Percentiles rank a stretch among this genome's conserved stretches.
phyloP scores from a whole-genome alignment of 495 filamentous ascomycete species.

The Lineolata rhizophorae region DNA sequence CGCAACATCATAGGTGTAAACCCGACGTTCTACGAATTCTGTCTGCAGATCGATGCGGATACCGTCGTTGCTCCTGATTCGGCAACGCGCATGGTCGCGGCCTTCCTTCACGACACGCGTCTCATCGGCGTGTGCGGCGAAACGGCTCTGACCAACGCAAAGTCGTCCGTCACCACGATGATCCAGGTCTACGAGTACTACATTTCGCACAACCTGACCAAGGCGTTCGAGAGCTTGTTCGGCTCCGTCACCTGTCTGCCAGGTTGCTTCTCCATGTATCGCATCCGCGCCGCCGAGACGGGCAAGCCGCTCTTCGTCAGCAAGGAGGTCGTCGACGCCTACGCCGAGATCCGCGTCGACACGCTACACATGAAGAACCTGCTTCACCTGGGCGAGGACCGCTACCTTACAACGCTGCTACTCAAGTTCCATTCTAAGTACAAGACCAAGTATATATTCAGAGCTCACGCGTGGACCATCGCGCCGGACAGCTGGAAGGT shows the following conservation, averaged over 20 bases:
- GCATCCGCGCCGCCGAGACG: constrained; percentile 77
- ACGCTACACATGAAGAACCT: constrained; percentile 99
- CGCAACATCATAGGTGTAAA: constrained; percentile 98
- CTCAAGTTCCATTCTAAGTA: constrained; percentile 80
- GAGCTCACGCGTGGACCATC: constrained; percentile 84
- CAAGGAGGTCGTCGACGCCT: constrained; percentile 65
- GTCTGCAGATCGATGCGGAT: constrained; percentile 93
- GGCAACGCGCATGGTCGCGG: constrained; percentile 74
- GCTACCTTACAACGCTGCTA: constrained; percentile 86
- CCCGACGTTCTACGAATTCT: constrained; percentile 93
- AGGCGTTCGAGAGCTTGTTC: constrained; percentile 97
- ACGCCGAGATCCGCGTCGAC: constrained; percentile 83
- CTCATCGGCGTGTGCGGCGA: constrained; percentile 89
- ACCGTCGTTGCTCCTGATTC: constrained; percentile 84
- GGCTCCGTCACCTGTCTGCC: constrained; percentile 94
- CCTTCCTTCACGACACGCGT: constrained; percentile 78
- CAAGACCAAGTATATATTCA: constrained; percentile 94
- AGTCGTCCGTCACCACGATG: constrained; percentile 86
- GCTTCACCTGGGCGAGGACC: constrained; percentile 84
- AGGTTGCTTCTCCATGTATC: constrained; percentile 97
- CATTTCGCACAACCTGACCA: constrained; percentile 93
- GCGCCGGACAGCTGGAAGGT: constrained; percentile 84
- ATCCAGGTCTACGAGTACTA: constrained; percentile 99
- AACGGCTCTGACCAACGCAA: constrained; percentile 79
- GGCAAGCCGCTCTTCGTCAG: constrained; percentile 94